Evolutionary conservation across 2,329 filamentous ascomycete genomes (phyloP).

Genomic region (Dryadomyces quercivorus): DNA sequence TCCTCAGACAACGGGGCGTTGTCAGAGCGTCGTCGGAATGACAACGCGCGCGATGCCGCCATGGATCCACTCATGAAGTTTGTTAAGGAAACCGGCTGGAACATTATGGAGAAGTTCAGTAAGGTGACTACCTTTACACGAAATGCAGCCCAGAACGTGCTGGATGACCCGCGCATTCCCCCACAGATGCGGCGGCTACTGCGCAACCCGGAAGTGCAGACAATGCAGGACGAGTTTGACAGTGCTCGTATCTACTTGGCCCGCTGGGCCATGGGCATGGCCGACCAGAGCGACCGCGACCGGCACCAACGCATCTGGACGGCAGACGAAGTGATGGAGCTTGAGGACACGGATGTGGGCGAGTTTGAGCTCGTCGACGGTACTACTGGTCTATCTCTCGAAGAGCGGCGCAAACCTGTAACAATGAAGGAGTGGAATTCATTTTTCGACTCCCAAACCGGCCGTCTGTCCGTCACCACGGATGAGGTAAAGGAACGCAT

Average conservation of each 20-base stretch:
- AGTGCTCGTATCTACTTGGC: constrained; percentile 89
- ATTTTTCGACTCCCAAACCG: constrained; percentile 70
- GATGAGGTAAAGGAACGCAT: constrained; percentile 96
- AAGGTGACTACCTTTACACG: constrained; percentile 95
- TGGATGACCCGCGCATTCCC: constrained; percentile 83
- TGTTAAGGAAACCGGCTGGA: constrained; percentile 92
- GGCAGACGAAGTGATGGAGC: constrained; percentile 78
- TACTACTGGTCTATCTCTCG: constrained; percentile 52
- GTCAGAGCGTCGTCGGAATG: constrained; percentile 11
- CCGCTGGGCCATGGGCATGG: constrained; percentile 96
- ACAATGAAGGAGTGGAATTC: constrained; percentile 79
- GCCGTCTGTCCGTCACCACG: constrained; percentile 63
- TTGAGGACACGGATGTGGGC: constrained; percentile 88
- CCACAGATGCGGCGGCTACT: constrained; percentile 77
- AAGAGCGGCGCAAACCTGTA: constrained; percentile 66
- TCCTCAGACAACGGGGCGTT: constrained; percentile 20
- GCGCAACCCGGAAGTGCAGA: constrained; percentile 88
- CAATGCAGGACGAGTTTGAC: constrained; percentile 92
- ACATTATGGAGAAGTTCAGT: constrained; percentile 89
- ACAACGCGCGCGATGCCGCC: constrained; percentile 42
- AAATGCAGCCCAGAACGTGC: constrained; percentile 79
- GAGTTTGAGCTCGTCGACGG: constrained; percentile 92
- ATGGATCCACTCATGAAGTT: constrained; percentile 94
- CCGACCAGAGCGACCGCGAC: constrained; percentile 89
- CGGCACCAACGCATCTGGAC: constrained; percentile 83